A percentile compares a stretch with the other conserved stretches of the same genome.
Conservation (phyloP, 352 stramenopile genomes). For the Globisporangium cylindrosporum region DNA sequence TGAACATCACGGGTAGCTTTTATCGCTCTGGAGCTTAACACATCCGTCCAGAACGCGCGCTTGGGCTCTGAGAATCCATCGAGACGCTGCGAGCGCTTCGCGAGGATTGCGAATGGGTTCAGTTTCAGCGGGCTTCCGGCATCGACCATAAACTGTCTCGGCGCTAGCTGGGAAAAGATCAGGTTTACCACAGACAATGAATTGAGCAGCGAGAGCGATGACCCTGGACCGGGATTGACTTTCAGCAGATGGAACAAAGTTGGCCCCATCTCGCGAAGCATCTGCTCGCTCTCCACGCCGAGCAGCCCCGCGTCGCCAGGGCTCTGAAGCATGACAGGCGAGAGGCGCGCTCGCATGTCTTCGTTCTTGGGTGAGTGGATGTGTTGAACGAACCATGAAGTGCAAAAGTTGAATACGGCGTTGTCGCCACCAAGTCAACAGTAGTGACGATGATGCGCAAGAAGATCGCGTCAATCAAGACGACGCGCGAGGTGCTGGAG, state of each 20-base stretch:
- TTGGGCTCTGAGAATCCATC: not conserved
- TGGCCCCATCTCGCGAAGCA: not conserved
- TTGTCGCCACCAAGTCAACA: too few relatives aligned
- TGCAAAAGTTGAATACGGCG: not conserved
- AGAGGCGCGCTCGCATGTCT: not conserved
- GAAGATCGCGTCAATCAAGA: not conserved
- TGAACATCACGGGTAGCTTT: not conserved
- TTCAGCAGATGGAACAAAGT: not conserved
- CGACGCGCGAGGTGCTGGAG: conserved; percentile 2
- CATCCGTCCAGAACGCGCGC: not conserved
- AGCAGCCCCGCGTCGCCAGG: not conserved
- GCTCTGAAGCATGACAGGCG: not conserved
- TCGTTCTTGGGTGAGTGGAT: not conserved
- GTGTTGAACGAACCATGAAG: not conserved
- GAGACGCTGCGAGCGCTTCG: not conserved
- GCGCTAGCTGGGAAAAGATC: not conserved
- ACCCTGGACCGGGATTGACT: not conserved
- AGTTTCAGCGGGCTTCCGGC: not conserved
- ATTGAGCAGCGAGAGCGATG: not conserved
- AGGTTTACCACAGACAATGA: not conserved
- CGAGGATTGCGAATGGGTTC: not conserved
- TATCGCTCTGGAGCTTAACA: not conserved
- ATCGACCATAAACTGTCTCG: not conserved
- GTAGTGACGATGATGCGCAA: not conserved
- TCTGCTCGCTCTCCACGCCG: not conserved